phyloP scores from a whole-genome alignment of 2,329 filamentous ascomycete genomes.

The Xylaria multiplex region DNA sequence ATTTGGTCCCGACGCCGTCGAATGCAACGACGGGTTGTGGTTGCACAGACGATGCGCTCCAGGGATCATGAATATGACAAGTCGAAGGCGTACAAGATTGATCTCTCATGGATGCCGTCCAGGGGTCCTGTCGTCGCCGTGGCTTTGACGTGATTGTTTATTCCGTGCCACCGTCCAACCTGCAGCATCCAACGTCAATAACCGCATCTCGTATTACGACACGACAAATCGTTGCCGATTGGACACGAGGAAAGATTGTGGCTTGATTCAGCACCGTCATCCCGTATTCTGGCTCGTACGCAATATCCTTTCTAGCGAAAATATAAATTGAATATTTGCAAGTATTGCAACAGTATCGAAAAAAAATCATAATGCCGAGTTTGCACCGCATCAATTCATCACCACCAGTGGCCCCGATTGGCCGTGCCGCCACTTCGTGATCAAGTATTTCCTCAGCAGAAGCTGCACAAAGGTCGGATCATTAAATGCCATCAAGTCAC shows the following conservation, averaged over 20 bases:
- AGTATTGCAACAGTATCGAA: background rate
- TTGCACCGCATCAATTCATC: conserved; percentile 11
- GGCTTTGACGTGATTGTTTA: conserved; percentile 15
- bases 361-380: conserved; percentile 24
- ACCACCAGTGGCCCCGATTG: conserved; percentile 17
- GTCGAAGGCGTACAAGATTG: conserved; percentile 26
- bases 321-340: conserved; percentile 8
- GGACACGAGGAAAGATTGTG: conserved; percentile 15
- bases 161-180: conserved; percentile 6
- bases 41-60: conserved; percentile 32
- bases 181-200: conserved; percentile 3
- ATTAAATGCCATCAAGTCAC: conserved; percentile 12
- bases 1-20: conserved; percentile 2
- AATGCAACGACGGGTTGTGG: conserved; percentile 28
- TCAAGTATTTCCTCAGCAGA: conserved; percentile 4
- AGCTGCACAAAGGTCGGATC: conserved; percentile 1
- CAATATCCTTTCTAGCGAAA: conserved; percentile 8
- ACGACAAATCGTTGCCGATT: conserved; percentile 25
- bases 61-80: conserved; percentile 26
- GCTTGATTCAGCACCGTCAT: conserved; percentile 27
- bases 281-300: conserved; percentile 20
- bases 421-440: conserved; percentile 9
- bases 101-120: conserved; percentile 20
- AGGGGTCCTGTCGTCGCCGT: conserved; percentile 15
- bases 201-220: conserved; percentile 25